Conservation (phyloP, 2,329 filamentous ascomycete genomes). For the Colletotrichum ledebouriae region DNA sequence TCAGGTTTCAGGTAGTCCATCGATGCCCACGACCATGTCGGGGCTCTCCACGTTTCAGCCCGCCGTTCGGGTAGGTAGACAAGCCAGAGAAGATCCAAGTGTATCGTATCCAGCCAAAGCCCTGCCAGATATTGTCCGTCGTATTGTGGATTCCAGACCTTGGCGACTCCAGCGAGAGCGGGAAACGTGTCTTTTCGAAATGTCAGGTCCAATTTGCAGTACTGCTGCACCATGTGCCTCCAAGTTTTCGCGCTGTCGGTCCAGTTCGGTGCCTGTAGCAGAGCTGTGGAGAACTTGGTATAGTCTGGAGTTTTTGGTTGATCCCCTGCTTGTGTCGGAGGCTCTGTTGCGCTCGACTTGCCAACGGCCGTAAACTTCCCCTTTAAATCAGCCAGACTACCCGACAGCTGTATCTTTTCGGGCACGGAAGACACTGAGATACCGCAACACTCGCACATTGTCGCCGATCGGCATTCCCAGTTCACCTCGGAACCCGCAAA, state of each 20-base stretch:
- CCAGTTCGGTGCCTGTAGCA: conserved; percentile 2
- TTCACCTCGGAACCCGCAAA: background rate
- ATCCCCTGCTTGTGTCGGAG: background rate
- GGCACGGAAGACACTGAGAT: background rate
- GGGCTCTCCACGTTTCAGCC: background rate
- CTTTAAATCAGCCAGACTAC: background rate
- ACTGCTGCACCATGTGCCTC: conserved; percentile 3
- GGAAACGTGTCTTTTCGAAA: conserved; percentile 15
- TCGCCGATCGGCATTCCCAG: conserved; percentile 6
- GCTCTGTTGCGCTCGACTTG: background rate
- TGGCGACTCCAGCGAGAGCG: conserved; percentile 4
- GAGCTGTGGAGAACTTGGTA: background rate
- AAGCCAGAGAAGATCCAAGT: conserved; percentile 6
- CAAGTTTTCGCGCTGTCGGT: conserved; percentile 3
- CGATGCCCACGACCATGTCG: conserved; percentile 7
- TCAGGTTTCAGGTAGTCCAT: background rate
- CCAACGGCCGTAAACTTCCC: background rate
- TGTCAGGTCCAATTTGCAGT: conserved; percentile 36
- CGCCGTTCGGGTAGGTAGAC: background rate
- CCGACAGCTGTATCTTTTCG: conserved; percentile 1
- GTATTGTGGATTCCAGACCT: background rate
- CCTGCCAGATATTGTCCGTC: conserved; percentile 3
- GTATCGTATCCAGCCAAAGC: background rate
- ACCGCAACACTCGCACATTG: background rate
- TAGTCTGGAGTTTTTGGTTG: background rate